Conservation (phyloP, 2,329 filamentous ascomycete species). For the Cytospora mali region DNA sequence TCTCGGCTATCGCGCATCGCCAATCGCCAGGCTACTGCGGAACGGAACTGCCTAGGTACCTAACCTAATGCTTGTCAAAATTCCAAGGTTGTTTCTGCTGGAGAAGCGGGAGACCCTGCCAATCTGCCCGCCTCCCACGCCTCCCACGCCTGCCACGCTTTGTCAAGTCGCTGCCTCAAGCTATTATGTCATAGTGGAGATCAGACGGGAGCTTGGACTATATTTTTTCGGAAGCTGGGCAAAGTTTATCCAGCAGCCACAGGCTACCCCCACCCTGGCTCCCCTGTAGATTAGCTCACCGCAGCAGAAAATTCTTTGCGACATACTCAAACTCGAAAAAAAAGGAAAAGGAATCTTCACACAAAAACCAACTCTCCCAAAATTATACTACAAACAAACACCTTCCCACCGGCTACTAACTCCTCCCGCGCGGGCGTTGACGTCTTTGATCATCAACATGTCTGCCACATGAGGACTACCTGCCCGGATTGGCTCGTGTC, state of each 20-base stretch:
- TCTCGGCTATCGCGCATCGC: conserved; percentile 22
- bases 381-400: neutral
- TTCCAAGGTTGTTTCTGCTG: neutral
- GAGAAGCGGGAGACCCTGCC: neutral
- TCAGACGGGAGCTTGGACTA: neutral
- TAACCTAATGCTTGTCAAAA: conserved; percentile 3
- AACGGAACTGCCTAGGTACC: too few species aligned
- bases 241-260: neutral
- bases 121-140: too few species aligned
- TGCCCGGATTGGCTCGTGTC: neutral
- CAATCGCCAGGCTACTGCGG: neutral
- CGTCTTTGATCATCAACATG: neutral
- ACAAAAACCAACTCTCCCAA: neutral
- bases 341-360: neutral
- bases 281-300: neutral
- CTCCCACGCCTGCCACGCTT: too few species aligned
- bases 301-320: conserved; percentile 10
- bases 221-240: neutral
- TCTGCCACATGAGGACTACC: neutral
- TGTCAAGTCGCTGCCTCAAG: neutral
- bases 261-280: too few species aligned
- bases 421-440: neutral
- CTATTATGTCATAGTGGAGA: neutral
- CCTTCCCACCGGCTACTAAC: neutral
- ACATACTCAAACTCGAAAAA: neutral